Percentiles rank a stretch among this genome's conserved stretches.
These are phyloP conservation scores for Penicillium maclennaniae DNA, from an alignment of 495 filamentous ascomycete species.

Conservation along the genomic window DNA sequence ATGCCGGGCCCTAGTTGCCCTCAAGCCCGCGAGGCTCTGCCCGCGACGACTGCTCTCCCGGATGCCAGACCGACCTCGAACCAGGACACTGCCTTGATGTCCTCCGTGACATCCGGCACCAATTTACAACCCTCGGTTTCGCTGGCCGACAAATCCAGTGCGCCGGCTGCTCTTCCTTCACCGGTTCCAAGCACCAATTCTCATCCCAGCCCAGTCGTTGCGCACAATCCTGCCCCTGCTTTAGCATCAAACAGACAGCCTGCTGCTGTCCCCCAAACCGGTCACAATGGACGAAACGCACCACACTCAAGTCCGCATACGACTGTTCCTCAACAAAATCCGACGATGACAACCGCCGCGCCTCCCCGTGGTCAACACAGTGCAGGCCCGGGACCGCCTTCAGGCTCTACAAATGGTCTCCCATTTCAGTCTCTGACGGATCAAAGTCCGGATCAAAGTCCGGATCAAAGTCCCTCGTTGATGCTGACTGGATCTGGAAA, in stretches of 20 bases:
- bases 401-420: background rate
- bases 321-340: background rate
- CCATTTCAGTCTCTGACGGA: background rate
- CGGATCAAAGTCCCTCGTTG: background rate
- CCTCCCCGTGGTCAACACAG: background rate
- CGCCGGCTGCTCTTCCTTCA: conserved; percentile 11
- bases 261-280: background rate
- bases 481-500: background rate
- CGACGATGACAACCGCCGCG: background rate
- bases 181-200: conserved; percentile 16
- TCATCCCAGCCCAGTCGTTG: conserved; percentile 12
- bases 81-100: conserved; percentile 15
- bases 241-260: background rate
- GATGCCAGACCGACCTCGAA: background rate
- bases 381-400: background rate
- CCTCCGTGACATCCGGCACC: conserved; percentile 24
- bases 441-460: background rate
- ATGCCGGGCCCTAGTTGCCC: conserved; percentile 33
- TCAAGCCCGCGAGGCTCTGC: background rate
- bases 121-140: conserved; percentile 5
- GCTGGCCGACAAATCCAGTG: conserved; percentile 1
- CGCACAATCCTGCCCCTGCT: background rate
- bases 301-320: background rate
- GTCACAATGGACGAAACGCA: background rate
- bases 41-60: background rate